Evolutionary conservation across 1,284 basidiomycete species (phyloP), one percentile per base, ranked within the genome.

Genomic region (Inonotus obliquus): DNA sequence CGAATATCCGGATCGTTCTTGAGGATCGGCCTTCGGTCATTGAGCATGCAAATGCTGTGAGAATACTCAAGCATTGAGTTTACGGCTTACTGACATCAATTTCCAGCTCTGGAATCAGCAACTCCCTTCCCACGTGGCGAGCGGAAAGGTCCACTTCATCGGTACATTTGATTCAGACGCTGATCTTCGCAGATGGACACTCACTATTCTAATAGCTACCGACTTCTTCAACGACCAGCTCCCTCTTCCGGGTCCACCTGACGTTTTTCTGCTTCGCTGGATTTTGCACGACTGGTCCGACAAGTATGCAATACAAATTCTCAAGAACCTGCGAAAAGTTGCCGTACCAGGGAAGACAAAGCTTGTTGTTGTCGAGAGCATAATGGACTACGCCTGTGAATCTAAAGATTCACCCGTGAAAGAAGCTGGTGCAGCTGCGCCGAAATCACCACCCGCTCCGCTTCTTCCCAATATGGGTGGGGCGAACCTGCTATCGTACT

Each of bases 241-340:
- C 1, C 63, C 66, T 19, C 39, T 63, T 19, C 54, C 61, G 6
- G 48, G 44, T 6, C n/a, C 56, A 21, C 69, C 70, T 1, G 64
- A 63, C 13, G 66, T 71, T 9, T 71, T 67, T 63, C 45, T 72
- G 25, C 57, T 73, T 17, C 64, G 70, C 13, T 61, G 61, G 19
- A 68, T 71, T 55, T 63, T 67, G 2, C 71, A 73, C 63, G 68
- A 72, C 63, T 72, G 70, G 70, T 55, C 65, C 19, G 67, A 69
- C 62, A 49, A 54, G 13, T 59, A 69, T 13, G 64, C 62, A 29
- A 23, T 57, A 32, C 62, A 63, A 55, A 71, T 74, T 56, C 65
- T 75, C 25, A 62, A 48, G 14, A 65, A 67, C 9, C 67, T 74
- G 41, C 65, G 67, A 5, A 67, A 63, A 1, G 69, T 68, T 4